Evolutionary conservation across 129 eudicot species (phyloP).

Genomic region (Helianthus annuus): DNA sequence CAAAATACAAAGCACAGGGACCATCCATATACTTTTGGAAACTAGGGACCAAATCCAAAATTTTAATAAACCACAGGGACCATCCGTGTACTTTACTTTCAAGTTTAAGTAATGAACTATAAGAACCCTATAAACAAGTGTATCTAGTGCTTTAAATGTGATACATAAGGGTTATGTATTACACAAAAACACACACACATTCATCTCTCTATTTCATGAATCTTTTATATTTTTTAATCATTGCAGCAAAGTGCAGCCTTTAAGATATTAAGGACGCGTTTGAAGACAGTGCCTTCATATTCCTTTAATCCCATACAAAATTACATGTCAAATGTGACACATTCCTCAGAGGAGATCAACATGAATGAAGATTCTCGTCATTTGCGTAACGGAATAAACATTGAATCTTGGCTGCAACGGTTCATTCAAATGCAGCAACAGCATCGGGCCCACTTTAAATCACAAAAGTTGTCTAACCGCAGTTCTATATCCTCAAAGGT

Average conservation of each 20-base stretch:
- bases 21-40: too few relatives aligned
- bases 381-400: constrained; percentile 58
- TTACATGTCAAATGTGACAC: too few relatives aligned
- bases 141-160: too few relatives aligned
- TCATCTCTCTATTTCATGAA: not conserved
- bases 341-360: constrained; percentile 19
- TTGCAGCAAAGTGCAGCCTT: constrained; percentile 95
- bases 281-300: constrained; percentile 83
- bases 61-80: too few relatives aligned
- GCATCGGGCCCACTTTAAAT: constrained; percentile 66
- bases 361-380: constrained; percentile 33
- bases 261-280: constrained; percentile 82
- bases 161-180: not conserved
- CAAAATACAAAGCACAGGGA: too few relatives aligned
- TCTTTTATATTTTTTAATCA: not conserved
- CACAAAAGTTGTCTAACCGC: constrained; percentile 44
- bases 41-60: too few relatives aligned
- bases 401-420: constrained; percentile 62
- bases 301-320: constrained; percentile 31
- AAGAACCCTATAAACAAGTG: too few relatives aligned
- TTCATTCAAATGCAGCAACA: constrained; percentile 74
- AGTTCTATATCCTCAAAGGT: constrained; percentile 66
- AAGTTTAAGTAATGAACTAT: too few relatives aligned
- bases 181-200: not conserved
- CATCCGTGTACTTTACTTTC: too few relatives aligned